phyloP scores from a whole-genome alignment of 1,284 basidiomycete genomes.

The Leccinum subspadiceum region DNA sequence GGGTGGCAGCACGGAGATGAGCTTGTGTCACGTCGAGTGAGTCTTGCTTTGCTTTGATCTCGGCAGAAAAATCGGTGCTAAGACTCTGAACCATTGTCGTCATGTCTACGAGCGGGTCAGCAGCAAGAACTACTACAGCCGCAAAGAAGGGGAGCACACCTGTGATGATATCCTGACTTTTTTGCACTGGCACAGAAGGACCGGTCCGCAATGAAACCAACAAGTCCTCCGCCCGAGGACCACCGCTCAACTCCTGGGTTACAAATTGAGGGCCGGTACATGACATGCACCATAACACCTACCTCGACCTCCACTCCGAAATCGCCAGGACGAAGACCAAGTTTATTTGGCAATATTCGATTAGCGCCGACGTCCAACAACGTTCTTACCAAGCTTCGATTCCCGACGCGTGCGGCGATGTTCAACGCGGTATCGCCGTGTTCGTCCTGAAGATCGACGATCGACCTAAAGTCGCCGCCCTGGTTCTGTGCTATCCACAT shows the following conservation, averaged over 20 bases:
- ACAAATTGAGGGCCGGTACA: background rate
- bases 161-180: constrained; percentile 87
- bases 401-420: constrained; percentile 93
- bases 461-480: constrained; percentile 69
- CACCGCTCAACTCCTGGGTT: constrained; percentile 62
- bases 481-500: constrained; percentile 77
- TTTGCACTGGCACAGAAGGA: constrained; percentile 74
- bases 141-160: constrained; percentile 46
- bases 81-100: constrained; percentile 80
- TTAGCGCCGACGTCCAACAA: constrained; percentile 94
- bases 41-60: constrained; percentile 87
- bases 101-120: constrained; percentile 58
- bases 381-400: constrained; percentile 83
- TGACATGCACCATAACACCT: constrained; percentile 22
- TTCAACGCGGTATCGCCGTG: constrained; percentile 97
- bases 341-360: constrained; percentile 81
- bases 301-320: constrained; percentile 93
- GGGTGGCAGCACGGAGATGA: constrained; percentile 86
- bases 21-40: constrained; percentile 82
- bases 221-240: constrained; percentile 73
- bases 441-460: constrained; percentile 93
- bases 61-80: constrained; percentile 75
- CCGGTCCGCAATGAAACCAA: constrained; percentile 67
- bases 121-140: background rate
- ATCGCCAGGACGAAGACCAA: constrained; percentile 90